These are phyloP conservation scores for Auriscalpium vulgare DNA, from an alignment of 768 basidiomycete genomes.

Conservation along the genomic window DNA sequence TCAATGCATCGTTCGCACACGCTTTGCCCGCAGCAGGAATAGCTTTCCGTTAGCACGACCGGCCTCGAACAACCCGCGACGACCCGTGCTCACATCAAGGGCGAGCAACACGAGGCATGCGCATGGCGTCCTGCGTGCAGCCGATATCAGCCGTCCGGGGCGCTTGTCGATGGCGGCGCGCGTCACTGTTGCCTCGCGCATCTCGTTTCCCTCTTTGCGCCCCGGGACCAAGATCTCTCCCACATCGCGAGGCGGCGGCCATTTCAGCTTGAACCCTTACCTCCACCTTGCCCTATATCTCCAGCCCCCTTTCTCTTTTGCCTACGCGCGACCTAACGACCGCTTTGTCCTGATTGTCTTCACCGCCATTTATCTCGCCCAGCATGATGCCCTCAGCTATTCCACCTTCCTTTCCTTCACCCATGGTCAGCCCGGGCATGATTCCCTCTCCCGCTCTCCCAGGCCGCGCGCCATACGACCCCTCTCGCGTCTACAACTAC, in stretches of 20 bases:
- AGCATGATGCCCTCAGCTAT: conserved; percentile 13
- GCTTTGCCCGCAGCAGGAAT: no score
- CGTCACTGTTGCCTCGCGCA: neutral
- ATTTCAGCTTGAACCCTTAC: no score
- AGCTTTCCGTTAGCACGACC: no score
- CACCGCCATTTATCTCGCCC: conserved; percentile 1
- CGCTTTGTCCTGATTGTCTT: conserved; percentile 1
- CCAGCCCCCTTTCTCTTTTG: no score
- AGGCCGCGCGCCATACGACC: conserved; percentile 8
- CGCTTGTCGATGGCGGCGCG: neutral
- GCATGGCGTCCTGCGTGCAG: neutral
- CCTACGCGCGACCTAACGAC: no score
- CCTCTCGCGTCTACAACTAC: conserved; percentile 27
- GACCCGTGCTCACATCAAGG: neutral
- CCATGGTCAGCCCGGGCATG: neutral
- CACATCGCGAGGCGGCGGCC: no score
- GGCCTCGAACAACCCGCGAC: no score
- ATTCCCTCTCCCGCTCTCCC: conserved; percentile 10
- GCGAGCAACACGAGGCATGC: neutral
- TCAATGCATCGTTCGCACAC: no score
- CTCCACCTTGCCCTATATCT: no score
- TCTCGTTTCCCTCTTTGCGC: neutral
- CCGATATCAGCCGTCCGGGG: neutral
- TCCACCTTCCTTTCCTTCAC: neutral
- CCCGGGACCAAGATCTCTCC: no score